Evolutionary conservation across 148 eudicot genomes (phyloP), one percentile per base, ranked within the genome.

Genomic region (Rheum nobile): DNA sequence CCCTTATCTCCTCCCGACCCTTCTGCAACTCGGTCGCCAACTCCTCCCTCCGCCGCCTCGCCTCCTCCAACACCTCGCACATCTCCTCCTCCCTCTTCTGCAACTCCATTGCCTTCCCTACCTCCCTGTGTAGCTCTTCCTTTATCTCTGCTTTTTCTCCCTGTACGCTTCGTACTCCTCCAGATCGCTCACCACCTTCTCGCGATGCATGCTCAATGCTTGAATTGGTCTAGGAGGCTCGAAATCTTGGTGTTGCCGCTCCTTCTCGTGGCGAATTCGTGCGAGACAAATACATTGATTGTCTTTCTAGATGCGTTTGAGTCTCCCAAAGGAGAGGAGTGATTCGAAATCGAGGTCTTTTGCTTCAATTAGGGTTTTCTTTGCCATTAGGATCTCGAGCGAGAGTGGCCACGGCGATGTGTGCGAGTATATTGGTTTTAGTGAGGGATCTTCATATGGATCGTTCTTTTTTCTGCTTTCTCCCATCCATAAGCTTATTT

Each of bases 351-450:
- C 77, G 19, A 81, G 35, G 39, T 75, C 37, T 3, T 21, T 61
- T 7, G 79, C 37, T 35, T 84, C 87, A 37, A 72, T 70, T 4
- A 84, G 77, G 71, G 80, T 79, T 63, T 84, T 79, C 72, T 84
- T 81, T 1, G 87, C 84, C 82, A 81, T 84, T 42, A 34, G 80
- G 34, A 84, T 76, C 63, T 84, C 87, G 37, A 84, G 61, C 47
- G 70, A 57, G 35, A 31, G 28, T 0, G 70, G 38, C 6, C 50
- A 50, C 0, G 39, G 41, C 39, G 71, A 67, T 22, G 79, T 21
- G 9, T 75, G 65, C 1, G 39, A 67, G 19, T 72, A 19, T 34
- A 22, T 28, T 1, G 57, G 29, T 14, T 44, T 72, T 8, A 48
- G 50, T 22, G 29, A 37, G 12, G 71, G 22, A 13, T 55, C 71